phyloP scores from a whole-genome alignment of 1,284 basidiomycete genomes.

The Heterobasidion annosum region DNA sequence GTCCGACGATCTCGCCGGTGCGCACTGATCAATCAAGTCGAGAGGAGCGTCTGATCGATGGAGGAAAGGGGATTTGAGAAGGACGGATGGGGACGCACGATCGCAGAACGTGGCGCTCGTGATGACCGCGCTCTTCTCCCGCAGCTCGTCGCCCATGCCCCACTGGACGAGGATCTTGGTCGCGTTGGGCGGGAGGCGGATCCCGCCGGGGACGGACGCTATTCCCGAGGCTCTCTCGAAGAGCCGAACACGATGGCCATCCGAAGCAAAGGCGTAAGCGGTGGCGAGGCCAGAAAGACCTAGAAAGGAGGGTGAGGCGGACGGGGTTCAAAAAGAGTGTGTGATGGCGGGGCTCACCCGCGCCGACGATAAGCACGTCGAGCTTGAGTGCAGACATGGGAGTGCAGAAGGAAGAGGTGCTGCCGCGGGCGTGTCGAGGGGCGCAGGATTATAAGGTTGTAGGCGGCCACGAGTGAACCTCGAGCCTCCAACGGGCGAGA shows the following conservation, averaged over 20 bases:
- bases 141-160: not conserved
- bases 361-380: not conserved
- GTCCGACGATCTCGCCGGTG: not conserved
- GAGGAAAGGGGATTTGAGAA: too few relatives aligned
- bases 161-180: not conserved
- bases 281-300: not conserved
- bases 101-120: not conserved
- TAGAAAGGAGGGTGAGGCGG: not conserved
- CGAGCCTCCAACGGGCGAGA: too few relatives aligned
- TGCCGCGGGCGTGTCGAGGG: too few relatives aligned
- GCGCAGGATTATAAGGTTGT: too few relatives aligned
- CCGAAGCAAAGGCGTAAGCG: not conserved
- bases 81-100: not conserved
- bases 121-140: not conserved
- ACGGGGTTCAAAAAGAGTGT: not conserved
- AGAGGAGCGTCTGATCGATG: too few relatives aligned
- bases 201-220: not conserved
- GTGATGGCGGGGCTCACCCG: not conserved
- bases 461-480: too few relatives aligned
- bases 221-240: not conserved
- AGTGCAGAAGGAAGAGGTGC: too few relatives aligned
- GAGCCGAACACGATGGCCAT: not conserved
- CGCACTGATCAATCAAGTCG: not conserved
- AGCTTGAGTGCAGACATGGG: not conserved
- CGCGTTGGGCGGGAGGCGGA: not conserved